Evolutionary conservation across 352 stramenopile species (phyloP).

Genomic region (Globisporangium carolinianum): DNA sequence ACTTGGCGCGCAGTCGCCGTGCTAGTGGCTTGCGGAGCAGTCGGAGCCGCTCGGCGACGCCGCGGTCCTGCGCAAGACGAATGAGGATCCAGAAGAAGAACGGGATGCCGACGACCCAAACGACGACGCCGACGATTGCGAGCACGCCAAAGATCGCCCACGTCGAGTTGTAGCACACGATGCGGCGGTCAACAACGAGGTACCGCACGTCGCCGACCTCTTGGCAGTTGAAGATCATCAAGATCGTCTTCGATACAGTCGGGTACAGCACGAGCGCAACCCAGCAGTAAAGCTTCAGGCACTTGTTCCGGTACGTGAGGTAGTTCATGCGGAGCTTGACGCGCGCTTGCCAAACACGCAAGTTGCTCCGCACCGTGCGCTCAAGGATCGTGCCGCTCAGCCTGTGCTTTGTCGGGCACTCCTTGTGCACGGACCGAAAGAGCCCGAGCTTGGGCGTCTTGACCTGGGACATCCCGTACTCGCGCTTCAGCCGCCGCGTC

Average conservation of each 20-base stretch:
- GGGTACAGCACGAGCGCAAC: conserved; percentile 70
- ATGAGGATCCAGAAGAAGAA: conserved; percentile 80
- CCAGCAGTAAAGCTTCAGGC: conserved; percentile 74
- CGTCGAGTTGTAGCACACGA: conserved; percentile 58
- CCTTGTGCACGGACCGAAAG: conserved; percentile 43
- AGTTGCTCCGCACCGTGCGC: conserved; percentile 59
- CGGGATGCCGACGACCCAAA: conserved; percentile 72
- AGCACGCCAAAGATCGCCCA: conserved; percentile 63
- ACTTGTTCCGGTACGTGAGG: conserved; percentile 75
- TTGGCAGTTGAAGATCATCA: conserved; percentile 79
- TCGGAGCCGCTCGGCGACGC: conserved; percentile 36
- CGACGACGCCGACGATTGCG: conserved; percentile 39
- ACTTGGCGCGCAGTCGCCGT: conserved; percentile 39
- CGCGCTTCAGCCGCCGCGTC: conserved; percentile 40
- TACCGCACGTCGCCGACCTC: conserved; percentile 55
- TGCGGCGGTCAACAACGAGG: conserved; percentile 54
- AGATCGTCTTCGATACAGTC: conserved; percentile 69
- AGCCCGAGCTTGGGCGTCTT: conserved; percentile 57
- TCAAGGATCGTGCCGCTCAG: conserved; percentile 47
- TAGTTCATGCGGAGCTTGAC: conserved; percentile 83
- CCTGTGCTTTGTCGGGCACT: conserved; percentile 41
- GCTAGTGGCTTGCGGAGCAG: conserved; percentile 40
- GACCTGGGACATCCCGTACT: conserved; percentile 71
- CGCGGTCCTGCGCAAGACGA: conserved; percentile 49
- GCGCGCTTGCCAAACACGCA: conserved; percentile 69